Conservation (phyloP, 768 basidiomycete species). For the Clathrus columnatus region DNA sequence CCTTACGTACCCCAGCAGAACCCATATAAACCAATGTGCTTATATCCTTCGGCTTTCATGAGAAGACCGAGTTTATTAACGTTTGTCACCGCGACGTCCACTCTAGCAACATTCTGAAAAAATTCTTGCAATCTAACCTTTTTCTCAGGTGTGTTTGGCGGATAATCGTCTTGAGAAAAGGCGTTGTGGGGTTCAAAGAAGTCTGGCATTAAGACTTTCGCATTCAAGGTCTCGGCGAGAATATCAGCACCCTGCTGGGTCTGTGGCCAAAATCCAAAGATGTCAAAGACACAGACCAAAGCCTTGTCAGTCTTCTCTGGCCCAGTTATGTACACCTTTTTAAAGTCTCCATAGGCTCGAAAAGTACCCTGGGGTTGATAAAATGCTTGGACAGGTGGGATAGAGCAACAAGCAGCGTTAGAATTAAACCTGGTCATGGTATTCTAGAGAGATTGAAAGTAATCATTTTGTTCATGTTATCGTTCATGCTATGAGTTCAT, state of each 20-base stretch:
- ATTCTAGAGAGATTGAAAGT: no score
- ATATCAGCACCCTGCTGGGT: conserved; percentile 61
- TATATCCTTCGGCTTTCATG: conserved; percentile 35
- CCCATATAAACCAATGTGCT: conserved; percentile 41
- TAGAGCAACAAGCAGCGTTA: conserved; percentile 40
- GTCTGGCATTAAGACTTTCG: conserved; percentile 58
- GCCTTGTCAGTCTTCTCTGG: conserved; percentile 39
- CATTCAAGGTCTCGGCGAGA: conserved; percentile 41
- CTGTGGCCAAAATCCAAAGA: conserved; percentile 59
- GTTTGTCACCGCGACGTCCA: conserved; percentile 30
- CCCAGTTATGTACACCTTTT: conserved; percentile 29
- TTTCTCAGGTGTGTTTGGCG: conserved; percentile 44
- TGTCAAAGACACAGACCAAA: conserved; percentile 51
- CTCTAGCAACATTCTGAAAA: conserved; percentile 46
- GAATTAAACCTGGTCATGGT: conserved; percentile 16
- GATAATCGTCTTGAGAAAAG: conserved; percentile 41
- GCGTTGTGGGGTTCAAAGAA: conserved; percentile 49
- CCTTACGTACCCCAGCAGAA: conserved; percentile 47
- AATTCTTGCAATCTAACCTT: conserved; percentile 47
- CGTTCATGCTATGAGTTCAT: no score
- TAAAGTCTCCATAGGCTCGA: conserved; percentile 40
- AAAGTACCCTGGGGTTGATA: conserved; percentile 44
- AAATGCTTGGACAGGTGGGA: conserved; percentile 44
- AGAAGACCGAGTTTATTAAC: conserved; percentile 32
- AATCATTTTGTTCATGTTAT: no score